Percentiles rank a stretch among this genome's conserved stretches.
Conservation (phyloP, 2,329 filamentous ascomycete species). For the Botrytis pseudocinerea region DNA sequence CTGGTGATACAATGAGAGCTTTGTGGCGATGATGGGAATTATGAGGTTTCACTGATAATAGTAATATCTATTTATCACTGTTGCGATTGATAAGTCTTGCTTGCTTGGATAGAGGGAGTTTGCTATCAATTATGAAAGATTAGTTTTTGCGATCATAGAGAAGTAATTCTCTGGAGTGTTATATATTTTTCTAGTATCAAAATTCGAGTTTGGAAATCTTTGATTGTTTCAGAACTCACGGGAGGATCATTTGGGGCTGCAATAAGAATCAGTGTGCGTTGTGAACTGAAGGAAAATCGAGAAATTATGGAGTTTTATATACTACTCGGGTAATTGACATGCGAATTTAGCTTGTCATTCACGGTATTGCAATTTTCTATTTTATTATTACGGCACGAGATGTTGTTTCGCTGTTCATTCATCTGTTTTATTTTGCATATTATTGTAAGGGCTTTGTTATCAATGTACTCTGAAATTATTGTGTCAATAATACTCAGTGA, state of each 20-base stretch:
- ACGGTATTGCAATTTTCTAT: background rate
- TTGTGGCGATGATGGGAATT: background rate
- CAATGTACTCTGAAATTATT: background rate
- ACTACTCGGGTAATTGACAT: background rate
- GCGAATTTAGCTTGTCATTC: rapidly evolving
- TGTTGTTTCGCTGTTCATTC: background rate
- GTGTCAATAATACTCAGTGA: background rate
- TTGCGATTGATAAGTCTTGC: background rate
- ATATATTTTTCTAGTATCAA: rapidly evolving
- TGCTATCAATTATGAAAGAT: background rate
- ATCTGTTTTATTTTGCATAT: rapidly evolving
- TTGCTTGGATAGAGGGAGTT: background rate
- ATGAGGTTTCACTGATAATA: background rate
- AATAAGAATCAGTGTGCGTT: background rate
- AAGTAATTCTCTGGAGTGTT: background rate
- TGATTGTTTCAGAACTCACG: background rate
- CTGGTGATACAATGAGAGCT: background rate
- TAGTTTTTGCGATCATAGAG: rapidly evolving
- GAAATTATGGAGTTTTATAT: too few species aligned
- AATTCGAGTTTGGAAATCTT: background rate
- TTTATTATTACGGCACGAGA: background rate
- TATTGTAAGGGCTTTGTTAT: background rate
- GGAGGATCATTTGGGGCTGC: background rate
- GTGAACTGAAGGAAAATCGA: background rate
- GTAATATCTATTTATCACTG: rapidly evolving